A percentile compares a stretch with the other conserved stretches of the same genome.
Evolutionary conservation across 352 stramenopile genomes (phyloP).

Genomic region (Phytophthora pini): DNA sequence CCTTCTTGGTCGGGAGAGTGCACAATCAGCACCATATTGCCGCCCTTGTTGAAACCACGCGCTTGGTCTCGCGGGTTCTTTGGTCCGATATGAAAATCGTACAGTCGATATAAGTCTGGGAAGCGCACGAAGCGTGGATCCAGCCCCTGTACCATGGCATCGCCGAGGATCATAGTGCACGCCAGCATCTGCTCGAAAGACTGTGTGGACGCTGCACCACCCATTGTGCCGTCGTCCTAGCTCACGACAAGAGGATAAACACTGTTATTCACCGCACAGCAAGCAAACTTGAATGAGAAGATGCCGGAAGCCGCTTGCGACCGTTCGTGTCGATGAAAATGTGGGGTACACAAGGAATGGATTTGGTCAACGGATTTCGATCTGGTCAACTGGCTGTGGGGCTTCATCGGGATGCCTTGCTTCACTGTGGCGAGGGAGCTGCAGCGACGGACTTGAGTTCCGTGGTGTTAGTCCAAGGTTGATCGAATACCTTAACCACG

Average conservation of each 20-base stretch:
- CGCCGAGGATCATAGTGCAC: slow-evolving; percentile 84
- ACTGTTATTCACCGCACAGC: no score
- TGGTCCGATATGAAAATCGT: slow-evolving; percentile 83
- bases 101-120: slow-evolving; percentile 81
- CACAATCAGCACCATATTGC: slow-evolving; percentile 74
- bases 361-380: slow-evolving; percentile 25
- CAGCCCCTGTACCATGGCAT: slow-evolving; percentile 83
- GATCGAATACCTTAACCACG: slow-evolving; percentile 37
- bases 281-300: not conserved
- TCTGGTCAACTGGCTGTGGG: not conserved
- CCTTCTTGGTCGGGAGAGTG: slow-evolving; percentile 54
- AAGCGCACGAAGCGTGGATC: slow-evolving; percentile 83
- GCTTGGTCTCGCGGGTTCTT: slow-evolving; percentile 49
- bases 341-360: slow-evolving; percentile 22
- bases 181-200: slow-evolving; percentile 87
- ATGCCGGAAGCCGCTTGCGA: slow-evolving; percentile 13
- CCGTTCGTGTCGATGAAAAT: slow-evolving; percentile 25
- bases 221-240: slow-evolving; percentile 47
- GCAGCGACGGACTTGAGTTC: slow-evolving; percentile 31
- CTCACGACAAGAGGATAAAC: slow-evolving; percentile 7
- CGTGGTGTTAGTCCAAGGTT: slow-evolving; percentile 42
- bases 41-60: slow-evolving; percentile 58
- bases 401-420: not conserved
- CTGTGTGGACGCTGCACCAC: slow-evolving; percentile 71
- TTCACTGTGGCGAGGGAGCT: slow-evolving; percentile 11